These are phyloP conservation scores for Hypoxylon sp. DNA, from an alignment of 2,329 filamentous ascomycete species.

Conservation along the genomic window DNA sequence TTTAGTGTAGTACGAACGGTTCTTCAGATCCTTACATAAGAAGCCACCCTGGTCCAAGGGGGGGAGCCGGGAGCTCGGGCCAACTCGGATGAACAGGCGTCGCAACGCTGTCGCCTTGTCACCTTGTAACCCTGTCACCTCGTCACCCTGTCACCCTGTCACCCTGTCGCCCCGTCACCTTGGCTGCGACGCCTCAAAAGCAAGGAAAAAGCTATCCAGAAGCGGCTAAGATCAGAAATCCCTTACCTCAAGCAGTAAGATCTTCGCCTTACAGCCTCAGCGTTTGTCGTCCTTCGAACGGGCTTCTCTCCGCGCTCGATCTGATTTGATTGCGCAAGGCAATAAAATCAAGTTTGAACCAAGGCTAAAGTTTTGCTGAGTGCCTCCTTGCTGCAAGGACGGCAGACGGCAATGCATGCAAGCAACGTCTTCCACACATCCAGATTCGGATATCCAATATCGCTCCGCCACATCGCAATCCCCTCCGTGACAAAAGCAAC, in stretches of 20 bases:
- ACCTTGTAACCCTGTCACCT: too few relatives aligned
- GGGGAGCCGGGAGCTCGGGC: conserved; percentile 31
- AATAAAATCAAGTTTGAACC: conserved; percentile 9
- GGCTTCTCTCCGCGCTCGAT: conserved; percentile 10
- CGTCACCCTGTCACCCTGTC: too few relatives aligned
- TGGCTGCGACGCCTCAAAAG: background rate
- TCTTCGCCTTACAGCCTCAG: conserved; percentile 19
- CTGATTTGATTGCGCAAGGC: conserved; percentile 17
- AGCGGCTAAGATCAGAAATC: conserved; percentile 13
- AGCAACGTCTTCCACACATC: background rate
- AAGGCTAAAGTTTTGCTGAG: conserved; percentile 2
- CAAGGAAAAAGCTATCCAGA: conserved; percentile 17
- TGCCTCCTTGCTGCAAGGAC: background rate
- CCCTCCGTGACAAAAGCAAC: conserved; percentile 46
- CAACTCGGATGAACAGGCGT: conserved; percentile 15
- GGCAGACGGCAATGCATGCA: background rate
- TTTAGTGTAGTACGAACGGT: too few relatives aligned
- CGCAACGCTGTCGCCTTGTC: too few relatives aligned
- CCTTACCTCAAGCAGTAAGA: conserved; percentile 31
- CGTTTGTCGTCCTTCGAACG: background rate
- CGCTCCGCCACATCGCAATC: conserved; percentile 59
- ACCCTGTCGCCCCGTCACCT: conserved; percentile 1
- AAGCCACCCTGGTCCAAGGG: too few relatives aligned
- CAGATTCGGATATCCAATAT: conserved; percentile 29
- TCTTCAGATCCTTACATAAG: background rate